Base-by-base conservation (phyloP, 352 stramenopile species). In the Phytophthora podocarpi region DNA sequence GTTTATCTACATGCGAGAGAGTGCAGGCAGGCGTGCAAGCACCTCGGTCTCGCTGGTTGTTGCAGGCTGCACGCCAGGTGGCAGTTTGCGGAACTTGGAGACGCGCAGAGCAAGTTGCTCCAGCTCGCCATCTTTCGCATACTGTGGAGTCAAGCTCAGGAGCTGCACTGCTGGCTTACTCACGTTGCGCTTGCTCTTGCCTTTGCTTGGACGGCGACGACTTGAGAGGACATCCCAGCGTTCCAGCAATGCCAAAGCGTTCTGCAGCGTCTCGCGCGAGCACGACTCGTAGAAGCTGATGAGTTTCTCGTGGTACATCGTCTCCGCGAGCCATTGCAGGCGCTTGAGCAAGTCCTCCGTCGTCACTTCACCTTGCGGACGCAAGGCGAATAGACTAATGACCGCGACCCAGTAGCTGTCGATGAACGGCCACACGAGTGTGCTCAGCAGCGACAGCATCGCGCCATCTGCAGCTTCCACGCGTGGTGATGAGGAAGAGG, bases 271-370 rank as follows among this genome's bases (percentile, higher is more conserved):
- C 65, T 91, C 85, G 16, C 88, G 77, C 32, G 86, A 93, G 55
- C 86, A 95, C 50, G 83, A 92, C 58, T 95, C 85, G 66, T 95
- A 95, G 57, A 93, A 91, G 42, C 80, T 79, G 56, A 95, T 89
- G 42, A 93, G 69, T 34, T 82, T 85, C 50, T 95, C 86, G 56
- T 95, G 86, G 70, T 93, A 95, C 81, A 95, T 91, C 31, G 79
- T 93, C 67, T 93, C 85, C 4, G 85, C 80, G 20, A 93, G 78
- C 85, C 85, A 93, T 63, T 93, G 85, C 50, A 93, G 82, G 20
- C 85, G 80, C 67, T 89, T 89, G 45, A 93, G 70, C 57, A 93
- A 52, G 30, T 90, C 80, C 15, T 87, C 80, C 2, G 62, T 74
- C 8, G 70, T 61, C 24, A 89, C 82, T 70, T 82, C 67, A 27